phyloP scores from a whole-genome alignment of 2,329 filamentous ascomycete species.

The Thyridium curvatum region DNA sequence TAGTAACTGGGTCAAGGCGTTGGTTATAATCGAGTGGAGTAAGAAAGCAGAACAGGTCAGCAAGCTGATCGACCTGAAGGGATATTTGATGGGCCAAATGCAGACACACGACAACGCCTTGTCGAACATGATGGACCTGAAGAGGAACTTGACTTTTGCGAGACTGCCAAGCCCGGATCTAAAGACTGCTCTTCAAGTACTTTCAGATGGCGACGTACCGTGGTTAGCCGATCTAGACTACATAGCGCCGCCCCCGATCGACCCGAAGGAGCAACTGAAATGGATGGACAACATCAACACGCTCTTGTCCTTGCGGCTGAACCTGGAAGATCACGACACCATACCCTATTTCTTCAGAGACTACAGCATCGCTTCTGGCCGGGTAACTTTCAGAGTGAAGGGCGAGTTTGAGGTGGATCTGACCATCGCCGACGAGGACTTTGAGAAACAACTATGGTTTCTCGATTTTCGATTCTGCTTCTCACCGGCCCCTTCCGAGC shows the following conservation, averaged over 20 bases:
- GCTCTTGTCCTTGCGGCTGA: constrained; percentile 74
- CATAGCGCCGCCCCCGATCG: constrained; percentile 65
- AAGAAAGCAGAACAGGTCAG: constrained; percentile 71
- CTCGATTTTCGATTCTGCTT: constrained; percentile 87
- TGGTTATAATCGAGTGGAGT: constrained; percentile 89
- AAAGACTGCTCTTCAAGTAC: constrained; percentile 77
- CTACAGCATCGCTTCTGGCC: constrained; percentile 76
- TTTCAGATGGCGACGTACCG: constrained; percentile 70
- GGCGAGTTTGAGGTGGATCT: constrained; percentile 91
- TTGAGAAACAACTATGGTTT: constrained; percentile 82
- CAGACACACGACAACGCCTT: constrained; percentile 54
- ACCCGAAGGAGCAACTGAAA: constrained; percentile 63
- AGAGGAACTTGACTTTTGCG: constrained; percentile 63
- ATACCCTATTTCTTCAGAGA: constrained; percentile 69
- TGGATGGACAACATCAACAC: constrained; percentile 80
- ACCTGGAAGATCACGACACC: constrained; percentile 72
- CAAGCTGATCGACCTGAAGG: constrained; percentile 81
- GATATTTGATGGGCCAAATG: constrained; percentile 62
- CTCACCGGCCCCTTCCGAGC: constrained; percentile 53
- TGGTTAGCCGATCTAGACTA: constrained; percentile 83
- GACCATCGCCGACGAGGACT: constrained; percentile 81
- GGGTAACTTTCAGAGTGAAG: constrained; percentile 78
- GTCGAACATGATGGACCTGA: constrained; percentile 62
- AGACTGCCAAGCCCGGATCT: constrained; percentile 87
- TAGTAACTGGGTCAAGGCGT: constrained; percentile 84